Percentiles rank a stretch among this genome's conserved stretches.
phyloP scores from a whole-genome alignment of 805 yeast species.

The Blastobotrys muscicola region DNA sequence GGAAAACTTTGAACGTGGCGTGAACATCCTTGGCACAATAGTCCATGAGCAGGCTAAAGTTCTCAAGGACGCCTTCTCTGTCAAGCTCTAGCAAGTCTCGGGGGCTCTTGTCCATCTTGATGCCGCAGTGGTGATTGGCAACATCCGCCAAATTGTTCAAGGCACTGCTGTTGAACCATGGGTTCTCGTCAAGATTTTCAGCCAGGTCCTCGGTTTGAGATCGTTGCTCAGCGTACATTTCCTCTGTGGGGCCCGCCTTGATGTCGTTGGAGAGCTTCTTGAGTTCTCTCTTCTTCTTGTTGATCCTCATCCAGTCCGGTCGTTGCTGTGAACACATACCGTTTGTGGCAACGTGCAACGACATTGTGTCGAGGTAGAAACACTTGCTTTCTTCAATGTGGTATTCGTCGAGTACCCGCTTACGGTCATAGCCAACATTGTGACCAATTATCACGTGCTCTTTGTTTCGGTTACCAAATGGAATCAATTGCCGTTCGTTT shows the following conservation, averaged over 20 bases:
- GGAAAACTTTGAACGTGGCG: slow-evolving; percentile 62
- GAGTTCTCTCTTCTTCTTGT: slow-evolving; percentile 19
- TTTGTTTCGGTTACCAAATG: slow-evolving; percentile 42
- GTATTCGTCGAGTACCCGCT: slow-evolving; percentile 79
- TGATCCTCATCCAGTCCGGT: slow-evolving; percentile 51
- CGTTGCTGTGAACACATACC: slow-evolving; percentile 94
- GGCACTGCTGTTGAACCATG: slow-evolving; percentile 76
- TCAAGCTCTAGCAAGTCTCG: slow-evolving; percentile 59
- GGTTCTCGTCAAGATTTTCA: slow-evolving; percentile 33
- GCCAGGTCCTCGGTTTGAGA: slow-evolving; percentile 5
- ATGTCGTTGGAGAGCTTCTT: slow-evolving; percentile 5
- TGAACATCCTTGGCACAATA: slow-evolving; percentile 85
- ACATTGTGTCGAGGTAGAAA: slow-evolving; percentile 84
- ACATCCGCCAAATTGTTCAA: slow-evolving; percentile 74
- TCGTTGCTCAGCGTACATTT: background rate
- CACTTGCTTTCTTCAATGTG: slow-evolving; percentile 54
- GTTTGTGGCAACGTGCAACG: slow-evolving; percentile 78
- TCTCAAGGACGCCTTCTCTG: slow-evolving; percentile 42
- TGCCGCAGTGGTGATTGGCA: slow-evolving; percentile 66
- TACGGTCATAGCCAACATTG: slow-evolving; percentile 84
- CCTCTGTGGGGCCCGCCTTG: slow-evolving; percentile 6
- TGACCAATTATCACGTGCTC: slow-evolving; percentile 75
- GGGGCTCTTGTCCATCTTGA: slow-evolving; percentile 52
- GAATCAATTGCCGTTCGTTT: slow-evolving; percentile 52
- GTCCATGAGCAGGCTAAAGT: slow-evolving; percentile 51